Conservation (phyloP, 768 basidiomycete species). For the Tylopilus vinaceipallidus region DNA sequence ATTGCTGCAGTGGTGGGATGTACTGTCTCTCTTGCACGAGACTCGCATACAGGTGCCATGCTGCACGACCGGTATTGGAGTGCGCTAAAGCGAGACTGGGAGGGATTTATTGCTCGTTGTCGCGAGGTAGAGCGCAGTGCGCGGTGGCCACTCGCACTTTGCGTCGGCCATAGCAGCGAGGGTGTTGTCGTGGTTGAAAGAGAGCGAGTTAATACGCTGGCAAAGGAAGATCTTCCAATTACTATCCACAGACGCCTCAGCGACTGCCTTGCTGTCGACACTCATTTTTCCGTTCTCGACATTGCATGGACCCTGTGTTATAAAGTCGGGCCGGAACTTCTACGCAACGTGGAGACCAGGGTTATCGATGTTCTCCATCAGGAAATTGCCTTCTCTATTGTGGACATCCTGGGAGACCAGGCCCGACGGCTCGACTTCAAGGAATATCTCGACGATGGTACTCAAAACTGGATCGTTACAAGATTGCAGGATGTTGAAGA, state of each 20-base stretch:
- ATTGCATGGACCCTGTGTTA: slow-evolving; percentile 62
- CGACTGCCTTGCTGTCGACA: slow-evolving; percentile 43
- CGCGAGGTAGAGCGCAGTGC: slow-evolving; percentile 87
- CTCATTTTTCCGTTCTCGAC: slow-evolving; percentile 56
- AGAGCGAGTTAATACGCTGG: slow-evolving; percentile 67
- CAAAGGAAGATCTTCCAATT: slow-evolving; percentile 67
- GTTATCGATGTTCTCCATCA: slow-evolving; percentile 68
- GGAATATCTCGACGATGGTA: slow-evolving; percentile 57
- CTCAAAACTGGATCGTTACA: slow-evolving; percentile 58
- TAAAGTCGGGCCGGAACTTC: slow-evolving; percentile 56
- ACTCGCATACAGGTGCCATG: slow-evolving; percentile 75
- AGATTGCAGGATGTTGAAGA: slow-evolving; percentile 57
- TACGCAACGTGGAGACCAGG: slow-evolving; percentile 56
- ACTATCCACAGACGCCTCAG: slow-evolving; percentile 51
- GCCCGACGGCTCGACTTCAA: slow-evolving; percentile 50
- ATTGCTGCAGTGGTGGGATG: slow-evolving; percentile 86
- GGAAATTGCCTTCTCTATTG: slow-evolving; percentile 74
- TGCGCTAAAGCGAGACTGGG: slow-evolving; percentile 89
- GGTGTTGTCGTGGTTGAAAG: slow-evolving; percentile 69
- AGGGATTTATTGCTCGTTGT: slow-evolving; percentile 90
- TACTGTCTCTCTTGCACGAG: slow-evolving; percentile 69
- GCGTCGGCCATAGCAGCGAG: slow-evolving; percentile 37
- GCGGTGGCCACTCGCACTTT: slow-evolving; percentile 75
- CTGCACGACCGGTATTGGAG: slow-evolving; percentile 81
- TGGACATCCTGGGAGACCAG: slow-evolving; percentile 72